Base-by-base conservation (phyloP, 495 filamentous ascomycete species). In the Aspergillus bridgeri region DNA sequence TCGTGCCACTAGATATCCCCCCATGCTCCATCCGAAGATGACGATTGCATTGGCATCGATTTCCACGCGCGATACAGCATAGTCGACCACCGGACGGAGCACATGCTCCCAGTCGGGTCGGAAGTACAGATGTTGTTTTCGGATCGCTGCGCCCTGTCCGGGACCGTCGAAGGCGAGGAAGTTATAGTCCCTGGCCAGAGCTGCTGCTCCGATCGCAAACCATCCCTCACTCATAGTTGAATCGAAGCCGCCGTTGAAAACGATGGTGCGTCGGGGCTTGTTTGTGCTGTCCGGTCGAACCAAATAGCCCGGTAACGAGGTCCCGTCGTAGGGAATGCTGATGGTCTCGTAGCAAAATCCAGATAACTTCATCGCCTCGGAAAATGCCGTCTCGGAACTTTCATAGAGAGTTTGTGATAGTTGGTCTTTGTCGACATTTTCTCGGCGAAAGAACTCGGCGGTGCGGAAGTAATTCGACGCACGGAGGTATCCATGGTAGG, bases 11-110 rank as follows among this genome's bases (percentile, higher is more conserved):
- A 86, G 65, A 63, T 83, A 87, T 2, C 83, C 84, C 5, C 83
- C 84, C 53, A 75, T 86, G 13, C 72, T 78, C 82, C 80, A 85
- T 0, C 84, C 84, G 72, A 78, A 84, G 48, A 86, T 81, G 1
- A 71, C 79, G 23, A 87, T 81, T 33, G 79, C 68, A 44, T 68
- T 62, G 17, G 61, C 58, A 57, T 86, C 80, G 47, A 86, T 73
- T 54, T 75, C 66, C 6, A 51, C 23, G 8, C 58, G 63, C 22
- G 62, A 48, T 2, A 65, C 23, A 13, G 64, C 56, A 54, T 73
- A 75, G 66, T 78, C 75, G 1, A 79, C 58, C 3, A 77, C 53
- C 13, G 74, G 73, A 13, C 70, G 63, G 2, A 79, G 65, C 5
- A 73, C 75, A 33, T 69, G 60, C 63, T 77, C 75, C 74, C 76